These are phyloP conservation scores for Tricladium varicosporioides DNA, from an alignment of 2,329 filamentous ascomycete species.

Conservation along the genomic window DNA sequence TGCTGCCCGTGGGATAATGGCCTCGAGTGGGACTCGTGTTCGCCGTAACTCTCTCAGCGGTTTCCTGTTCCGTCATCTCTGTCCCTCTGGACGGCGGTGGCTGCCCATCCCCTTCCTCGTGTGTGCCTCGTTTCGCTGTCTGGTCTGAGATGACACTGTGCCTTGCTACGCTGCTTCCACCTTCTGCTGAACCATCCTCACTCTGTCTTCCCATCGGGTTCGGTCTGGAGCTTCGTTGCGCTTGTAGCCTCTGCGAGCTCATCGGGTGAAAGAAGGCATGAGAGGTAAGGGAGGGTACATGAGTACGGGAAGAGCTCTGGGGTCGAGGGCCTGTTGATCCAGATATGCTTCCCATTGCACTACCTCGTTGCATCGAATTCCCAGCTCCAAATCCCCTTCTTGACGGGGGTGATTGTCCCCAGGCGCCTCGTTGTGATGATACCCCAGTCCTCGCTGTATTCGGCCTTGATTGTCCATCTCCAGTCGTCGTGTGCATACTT, in stretches of 20 bases:
- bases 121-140: slow-evolving; percentile 28
- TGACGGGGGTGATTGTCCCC: slow-evolving; percentile 55
- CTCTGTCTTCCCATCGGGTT: slow-evolving; percentile 35
- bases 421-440: slow-evolving; percentile 45
- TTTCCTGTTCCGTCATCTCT: slow-evolving; percentile 73
- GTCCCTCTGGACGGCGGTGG: slow-evolving; percentile 75
- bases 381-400: slow-evolving; percentile 43
- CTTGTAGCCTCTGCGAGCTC: slow-evolving; percentile 93
- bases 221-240: slow-evolving; percentile 63
- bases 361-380: slow-evolving; percentile 18
- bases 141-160: slow-evolving; percentile 57
- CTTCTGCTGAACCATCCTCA: slow-evolving; percentile 43
- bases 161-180: slow-evolving; percentile 49
- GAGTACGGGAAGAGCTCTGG: slow-evolving; percentile 73
- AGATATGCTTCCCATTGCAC: slow-evolving; percentile 35
- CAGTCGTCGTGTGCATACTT: slow-evolving; percentile 40
- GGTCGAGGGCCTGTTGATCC: slow-evolving; percentile 50
- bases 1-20: slow-evolving; percentile 56
- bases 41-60: slow-evolving; percentile 66
- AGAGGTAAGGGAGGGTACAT: slow-evolving; percentile 85
- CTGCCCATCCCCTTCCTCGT: slow-evolving; percentile 50
- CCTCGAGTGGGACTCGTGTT: slow-evolving; percentile 71
- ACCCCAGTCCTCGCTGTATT: slow-evolving; percentile 52
- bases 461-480: slow-evolving; percentile 47
- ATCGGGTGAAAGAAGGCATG: slow-evolving; percentile 94